A percentile compares a stretch with the other conserved stretches of the same genome.
phyloP scores from a whole-genome alignment of 192 early-diverging fungal species.

The Dispira parvispora region DNA sequence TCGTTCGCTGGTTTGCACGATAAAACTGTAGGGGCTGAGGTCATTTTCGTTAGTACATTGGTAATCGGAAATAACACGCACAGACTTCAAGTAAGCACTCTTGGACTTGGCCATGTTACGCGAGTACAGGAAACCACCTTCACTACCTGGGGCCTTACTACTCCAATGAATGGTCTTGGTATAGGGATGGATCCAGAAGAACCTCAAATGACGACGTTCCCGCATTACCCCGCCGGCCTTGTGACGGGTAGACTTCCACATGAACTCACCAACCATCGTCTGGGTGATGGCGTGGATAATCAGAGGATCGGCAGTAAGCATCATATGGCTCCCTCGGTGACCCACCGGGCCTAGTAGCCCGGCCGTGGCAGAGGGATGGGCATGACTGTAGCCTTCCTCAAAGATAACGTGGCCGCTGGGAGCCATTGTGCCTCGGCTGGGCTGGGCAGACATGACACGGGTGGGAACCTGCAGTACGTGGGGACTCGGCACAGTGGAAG shows the following conservation, averaged over 20 bases:
- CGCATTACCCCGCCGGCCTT: constrained; percentile 27
- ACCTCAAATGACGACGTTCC: constrained; percentile 48
- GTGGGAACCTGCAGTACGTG: constrained; percentile 17
- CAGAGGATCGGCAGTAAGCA: constrained; percentile 31
- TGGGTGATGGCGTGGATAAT: constrained; percentile 54
- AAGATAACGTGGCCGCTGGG: constrained; percentile 4
- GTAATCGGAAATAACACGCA: constrained; percentile 34
- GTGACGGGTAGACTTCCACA: constrained; percentile 54
- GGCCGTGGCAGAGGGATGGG: too few relatives aligned
- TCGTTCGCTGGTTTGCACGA: constrained; percentile 47
- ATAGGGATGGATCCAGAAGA: constrained; percentile 72
- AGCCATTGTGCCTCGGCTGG: constrained; percentile 7
- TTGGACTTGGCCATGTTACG: constrained; percentile 12
- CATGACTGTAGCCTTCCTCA: background rate
- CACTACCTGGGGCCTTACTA: constrained; percentile 35
- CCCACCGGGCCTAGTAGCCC: too few relatives aligned
- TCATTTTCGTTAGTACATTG: constrained; percentile 14
- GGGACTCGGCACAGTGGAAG: constrained; percentile 13
- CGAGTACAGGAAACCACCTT: constrained; percentile 15
- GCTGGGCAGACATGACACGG: constrained; percentile 15
- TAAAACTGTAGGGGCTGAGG: constrained; percentile 30
- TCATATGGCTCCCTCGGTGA: constrained; percentile 4
- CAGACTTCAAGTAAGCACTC: constrained; percentile 46
- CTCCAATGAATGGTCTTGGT: constrained; percentile 65
- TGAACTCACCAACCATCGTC: constrained; percentile 60